A percentile compares a stretch with the other conserved stretches of the same genome.
Evolutionary conservation across 306 rosid genomes (phyloP).

Genomic region (Notholithocarpus densiflorus): DNA sequence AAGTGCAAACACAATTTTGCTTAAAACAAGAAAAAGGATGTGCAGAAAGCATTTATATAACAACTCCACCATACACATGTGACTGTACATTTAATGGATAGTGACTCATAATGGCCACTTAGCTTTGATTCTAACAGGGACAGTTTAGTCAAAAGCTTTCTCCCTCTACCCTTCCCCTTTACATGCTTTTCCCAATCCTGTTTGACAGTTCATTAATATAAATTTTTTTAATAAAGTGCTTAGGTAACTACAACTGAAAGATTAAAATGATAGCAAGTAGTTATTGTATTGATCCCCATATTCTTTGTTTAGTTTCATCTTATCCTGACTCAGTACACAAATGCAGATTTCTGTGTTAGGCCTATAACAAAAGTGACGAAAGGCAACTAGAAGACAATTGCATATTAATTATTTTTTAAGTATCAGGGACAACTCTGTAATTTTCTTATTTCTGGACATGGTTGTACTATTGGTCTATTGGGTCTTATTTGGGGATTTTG

Average conservation of each 20-base stretch:
- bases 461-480: too few relatives aligned
- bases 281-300: background rate
- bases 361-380: background rate
- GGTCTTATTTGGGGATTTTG: too few relatives aligned
- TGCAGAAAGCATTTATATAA: constrained; percentile 3
- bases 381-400: too few relatives aligned
- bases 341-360: background rate
- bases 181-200: background rate
- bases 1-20: constrained; percentile 3
- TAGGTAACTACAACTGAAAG: background rate
- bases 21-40: constrained; percentile 13
- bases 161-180: background rate
- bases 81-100: background rate
- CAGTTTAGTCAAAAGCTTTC: background rate
- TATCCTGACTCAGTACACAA: background rate
- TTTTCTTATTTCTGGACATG: too few relatives aligned
- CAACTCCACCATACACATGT: background rate
- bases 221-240: background rate
- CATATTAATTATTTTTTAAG: too few relatives aligned
- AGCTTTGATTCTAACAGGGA: background rate
- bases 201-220: background rate
- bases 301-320: background rate
- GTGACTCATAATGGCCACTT: background rate
- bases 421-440: too few relatives aligned
- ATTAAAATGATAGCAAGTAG: background rate